Evolutionary conservation across 352 stramenopile genomes (phyloP), one percentile per base, ranked within the genome.

Genomic region (Peronosclerospora sorghi): DNA sequence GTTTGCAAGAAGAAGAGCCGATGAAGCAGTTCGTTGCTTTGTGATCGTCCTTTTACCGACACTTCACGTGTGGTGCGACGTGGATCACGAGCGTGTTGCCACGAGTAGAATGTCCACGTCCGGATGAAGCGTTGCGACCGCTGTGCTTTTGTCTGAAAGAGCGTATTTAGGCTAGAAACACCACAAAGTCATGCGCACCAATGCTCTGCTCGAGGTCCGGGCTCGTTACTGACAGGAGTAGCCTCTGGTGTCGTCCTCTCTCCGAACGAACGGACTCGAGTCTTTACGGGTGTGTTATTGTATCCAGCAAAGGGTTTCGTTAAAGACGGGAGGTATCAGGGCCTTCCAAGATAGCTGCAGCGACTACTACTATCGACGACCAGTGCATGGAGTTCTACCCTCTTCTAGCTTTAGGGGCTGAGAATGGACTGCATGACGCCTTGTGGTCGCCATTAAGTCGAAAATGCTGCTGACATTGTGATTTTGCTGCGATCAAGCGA

Each of bases 11-110:
- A 9, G 88, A 97, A 56, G 76, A 96, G 78, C 89, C 8, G 57
- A 65, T 21, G 65, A 68, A 32, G 90, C 85, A 1, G 68, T 96
- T 1, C 32, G 75, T 32, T 67, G 73, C 38, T 97, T 97, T 50
- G n/a, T n/a, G 90, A 94, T 32, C 62, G 66, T n/a, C 59, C 83
- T 29, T n/a, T 56, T 97, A 34, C 86, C 83, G 13, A 36, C 83
- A 17, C 68, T 92, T 30, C 68, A 70, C 18, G 96, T 23, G 21
- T 26, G 21, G 21, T 26, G 21, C 6, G 21, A 26, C 21, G 3
- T 26, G 21, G 21, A 26, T 26, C 53, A 60, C 35, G 36, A 62
- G 17, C 57, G 38, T 15, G 59, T 62, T 8, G 58, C 65, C 5
- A 54, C 43, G 17, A 60, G 23, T 76, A 53, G 57, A 64, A 54